phyloP scores from a whole-genome alignment of 768 basidiomycete genomes.

The Agrocybe pediades region DNA sequence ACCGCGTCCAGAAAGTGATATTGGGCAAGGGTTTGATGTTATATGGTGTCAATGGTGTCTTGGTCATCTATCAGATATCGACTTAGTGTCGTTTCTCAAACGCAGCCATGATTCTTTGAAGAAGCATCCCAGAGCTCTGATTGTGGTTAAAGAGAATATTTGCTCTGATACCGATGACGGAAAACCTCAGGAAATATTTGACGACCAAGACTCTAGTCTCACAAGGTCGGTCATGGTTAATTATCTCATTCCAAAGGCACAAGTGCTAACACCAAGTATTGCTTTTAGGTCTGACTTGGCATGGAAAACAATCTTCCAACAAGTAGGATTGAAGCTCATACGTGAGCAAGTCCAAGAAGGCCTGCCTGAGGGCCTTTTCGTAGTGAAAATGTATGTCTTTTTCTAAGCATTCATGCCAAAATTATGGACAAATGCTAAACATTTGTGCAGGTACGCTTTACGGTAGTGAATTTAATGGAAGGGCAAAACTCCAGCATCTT shows the following conservation, averaged over 20 bases:
- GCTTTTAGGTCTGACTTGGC: conserved; percentile 72
- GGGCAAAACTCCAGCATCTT: neutral
- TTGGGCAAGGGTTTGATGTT: conserved; percentile 77
- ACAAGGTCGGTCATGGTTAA: conserved; percentile 59
- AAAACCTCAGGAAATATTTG: conserved; percentile 59
- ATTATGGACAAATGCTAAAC: conserved; percentile 2
- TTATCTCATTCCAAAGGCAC: neutral
- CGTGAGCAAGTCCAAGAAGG: conserved; percentile 81
- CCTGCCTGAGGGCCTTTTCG: conserved; percentile 78
- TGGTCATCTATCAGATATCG: conserved; percentile 76
- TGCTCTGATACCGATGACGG: conserved; percentile 62
- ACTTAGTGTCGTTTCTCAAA: conserved; percentile 77
- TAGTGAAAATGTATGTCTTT: conserved; percentile 77
- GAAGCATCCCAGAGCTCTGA: conserved; percentile 49
- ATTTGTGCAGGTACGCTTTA: conserved; percentile 58
- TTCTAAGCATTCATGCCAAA: neutral
- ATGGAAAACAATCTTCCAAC: conserved; percentile 76
- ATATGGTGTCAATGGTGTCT: conserved; percentile 99
- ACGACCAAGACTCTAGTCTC: conserved; percentile 86
- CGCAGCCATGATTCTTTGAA: conserved; percentile 60
- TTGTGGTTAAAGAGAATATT: conserved; percentile 92
- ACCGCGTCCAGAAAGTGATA: conserved; percentile 42
- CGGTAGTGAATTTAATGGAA: conserved; percentile 30
- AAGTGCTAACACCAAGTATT: conserved; percentile 1
- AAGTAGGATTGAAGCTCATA: conserved; percentile 73